Conservation (phyloP, 2,329 filamentous ascomycete genomes). For the Ambrosiella xylebori region DNA sequence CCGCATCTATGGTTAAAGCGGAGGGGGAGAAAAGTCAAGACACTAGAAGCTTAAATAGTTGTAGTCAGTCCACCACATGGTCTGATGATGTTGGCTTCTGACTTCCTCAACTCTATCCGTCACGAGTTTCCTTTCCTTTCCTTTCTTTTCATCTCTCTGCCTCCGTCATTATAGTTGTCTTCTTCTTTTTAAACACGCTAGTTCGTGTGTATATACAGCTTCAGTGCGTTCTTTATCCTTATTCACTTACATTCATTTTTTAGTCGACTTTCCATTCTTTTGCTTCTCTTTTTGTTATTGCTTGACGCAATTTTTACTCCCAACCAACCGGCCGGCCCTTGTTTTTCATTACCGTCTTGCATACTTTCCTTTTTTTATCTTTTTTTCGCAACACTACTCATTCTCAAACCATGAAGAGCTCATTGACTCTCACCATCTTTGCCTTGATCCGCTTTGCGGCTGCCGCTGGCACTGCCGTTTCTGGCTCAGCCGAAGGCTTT, state of each 20-base stretch:
- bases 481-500: slow-evolving; percentile 26
- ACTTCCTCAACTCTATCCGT: too few species aligned
- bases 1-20: too few species aligned
- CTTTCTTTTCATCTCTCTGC: background rate
- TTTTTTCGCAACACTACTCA: too few species aligned
- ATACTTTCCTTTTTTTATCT: background rate
- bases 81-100: too few species aligned
- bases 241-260: background rate
- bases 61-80: too few species aligned
- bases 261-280: background rate
- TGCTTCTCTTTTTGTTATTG: background rate
- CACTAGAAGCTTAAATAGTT: too few species aligned
- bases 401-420: slow-evolving; percentile 14
- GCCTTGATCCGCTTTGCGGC: slow-evolving; percentile 17
- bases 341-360: background rate
- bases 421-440: slow-evolving; percentile 10
- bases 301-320: background rate
- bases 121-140: background rate
- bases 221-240: background rate
- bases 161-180: background rate
- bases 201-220: background rate
- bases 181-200: background rate
- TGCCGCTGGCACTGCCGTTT: slow-evolving; percentile 22
- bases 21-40: too few species aligned
- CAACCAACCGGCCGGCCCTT: background rate